Evolutionary conservation across 768 basidiomycete species (phyloP).

Genomic region (Sporobolomyces phaffii): DNA sequence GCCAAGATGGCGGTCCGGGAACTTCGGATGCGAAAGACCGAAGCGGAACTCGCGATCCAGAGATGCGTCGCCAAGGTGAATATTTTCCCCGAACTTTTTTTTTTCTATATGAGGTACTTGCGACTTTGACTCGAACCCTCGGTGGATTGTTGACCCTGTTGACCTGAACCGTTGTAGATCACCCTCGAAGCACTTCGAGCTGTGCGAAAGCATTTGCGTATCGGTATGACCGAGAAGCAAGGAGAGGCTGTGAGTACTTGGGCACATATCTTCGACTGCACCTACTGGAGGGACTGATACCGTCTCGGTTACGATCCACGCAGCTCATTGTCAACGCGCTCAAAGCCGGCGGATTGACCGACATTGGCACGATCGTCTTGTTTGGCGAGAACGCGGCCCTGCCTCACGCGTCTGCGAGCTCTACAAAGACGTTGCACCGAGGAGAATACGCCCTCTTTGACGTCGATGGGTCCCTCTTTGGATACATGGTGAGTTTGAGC

Average conservation of each 20-base stretch:
- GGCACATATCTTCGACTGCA: neutral
- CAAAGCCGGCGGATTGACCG: constrained; percentile 13
- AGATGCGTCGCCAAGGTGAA: constrained; percentile 19
- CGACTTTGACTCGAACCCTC: too few species aligned
- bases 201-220: constrained; percentile 2
- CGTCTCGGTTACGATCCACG: neutral
- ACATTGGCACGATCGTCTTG: constrained; percentile 20
- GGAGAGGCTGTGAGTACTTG: constrained; percentile 2
- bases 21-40: constrained; percentile 23
- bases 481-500: constrained; percentile 24
- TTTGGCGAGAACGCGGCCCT: constrained; percentile 28
- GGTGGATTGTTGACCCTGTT: too few species aligned
- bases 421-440: neutral
- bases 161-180: too few species aligned
- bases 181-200: constrained; percentile 14
- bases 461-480: constrained; percentile 13
- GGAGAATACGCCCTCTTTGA: constrained; percentile 28
- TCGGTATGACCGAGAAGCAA: constrained; percentile 30
- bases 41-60: constrained; percentile 10
- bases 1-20: constrained; percentile 9
- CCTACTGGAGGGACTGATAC: too few species aligned
- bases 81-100: too few species aligned
- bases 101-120: too few species aligned
- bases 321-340: constrained; percentile 26
- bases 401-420: constrained; percentile 14